These are phyloP conservation scores for Tulasnella sp. DNA, from an alignment of 768 basidiomycete genomes.

Conservation along the genomic window DNA sequence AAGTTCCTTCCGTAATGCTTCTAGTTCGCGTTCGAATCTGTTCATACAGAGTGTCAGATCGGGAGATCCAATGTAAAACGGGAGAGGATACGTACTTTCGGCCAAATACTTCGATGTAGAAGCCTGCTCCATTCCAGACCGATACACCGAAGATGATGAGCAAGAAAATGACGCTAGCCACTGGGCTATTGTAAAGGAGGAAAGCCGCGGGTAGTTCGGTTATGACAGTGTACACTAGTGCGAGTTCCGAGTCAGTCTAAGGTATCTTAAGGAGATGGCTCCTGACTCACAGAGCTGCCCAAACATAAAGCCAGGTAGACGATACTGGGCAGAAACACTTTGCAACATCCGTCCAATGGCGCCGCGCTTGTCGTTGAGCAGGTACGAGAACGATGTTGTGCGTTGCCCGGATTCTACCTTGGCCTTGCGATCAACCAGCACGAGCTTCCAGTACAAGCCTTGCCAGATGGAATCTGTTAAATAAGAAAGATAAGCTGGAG, in stretches of 20 bases:
- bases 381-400: constrained; percentile 85
- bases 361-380: constrained; percentile 86
- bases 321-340: constrained; percentile 60
- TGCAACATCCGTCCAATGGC: constrained; percentile 74
- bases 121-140: constrained; percentile 95
- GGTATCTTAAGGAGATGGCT: background rate
- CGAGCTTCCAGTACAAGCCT: constrained; percentile 92
- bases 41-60: constrained; percentile 33
- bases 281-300: constrained; percentile 71
- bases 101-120: constrained; percentile 95
- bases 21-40: constrained; percentile 92
- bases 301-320: constrained; percentile 75
- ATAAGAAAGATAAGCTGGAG: background rate
- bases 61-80: constrained; percentile 31
- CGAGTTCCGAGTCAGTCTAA: constrained; percentile 4
- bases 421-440: constrained; percentile 81
- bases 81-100: constrained; percentile 64
- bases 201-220: constrained; percentile 87
- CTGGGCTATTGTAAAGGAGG: constrained; percentile 76
- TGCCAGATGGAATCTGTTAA: constrained; percentile 87
- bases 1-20: constrained; percentile 86
- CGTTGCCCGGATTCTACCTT: constrained; percentile 93
- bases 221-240: constrained; percentile 75
- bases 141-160: constrained; percentile 80
- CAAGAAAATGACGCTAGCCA: constrained; percentile 78